A percentile compares a stretch with the other conserved stretches of the same genome.
These are phyloP conservation scores for Kodamaea kaohsiungensis DNA, from an alignment of 805 yeast genomes.

Conservation along the genomic window DNA sequence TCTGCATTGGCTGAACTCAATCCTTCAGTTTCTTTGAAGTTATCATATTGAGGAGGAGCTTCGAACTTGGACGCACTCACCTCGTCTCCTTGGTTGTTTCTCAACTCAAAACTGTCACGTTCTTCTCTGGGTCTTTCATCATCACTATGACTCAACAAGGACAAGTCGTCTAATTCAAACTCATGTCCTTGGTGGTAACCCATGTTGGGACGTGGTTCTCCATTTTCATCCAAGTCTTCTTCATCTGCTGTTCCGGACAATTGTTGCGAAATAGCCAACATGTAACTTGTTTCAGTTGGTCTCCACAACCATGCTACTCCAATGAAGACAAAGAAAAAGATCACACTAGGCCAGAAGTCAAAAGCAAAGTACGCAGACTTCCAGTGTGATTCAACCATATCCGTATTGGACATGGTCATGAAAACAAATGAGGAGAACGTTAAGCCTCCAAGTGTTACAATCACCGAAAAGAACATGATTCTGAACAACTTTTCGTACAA, in stretches of 20 bases:
- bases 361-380: constrained; percentile 82
- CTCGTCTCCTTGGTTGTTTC: constrained; percentile 16
- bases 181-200: constrained; percentile 42
- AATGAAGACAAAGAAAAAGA: constrained; percentile 80
- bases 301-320: constrained; percentile 93
- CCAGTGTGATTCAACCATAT: constrained; percentile 87
- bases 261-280: constrained; percentile 93
- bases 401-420: constrained; percentile 71
- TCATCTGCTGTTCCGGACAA: constrained; percentile 49
- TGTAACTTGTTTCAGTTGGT: constrained; percentile 92
- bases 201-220: constrained; percentile 21
- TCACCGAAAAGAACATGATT: constrained; percentile 69
- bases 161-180: constrained; percentile 59
- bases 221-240: constrained; percentile 70
- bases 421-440: constrained; percentile 67
- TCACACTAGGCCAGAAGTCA: constrained; percentile 94
- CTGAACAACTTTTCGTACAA: constrained; percentile 82
- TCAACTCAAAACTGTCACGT: constrained; percentile 42
- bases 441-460: constrained; percentile 70
- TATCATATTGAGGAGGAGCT: constrained; percentile 36
- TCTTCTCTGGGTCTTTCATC: constrained; percentile 27
- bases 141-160: constrained; percentile 52
- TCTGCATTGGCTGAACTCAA: constrained; percentile 4
- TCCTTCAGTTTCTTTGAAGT: constrained; percentile 14
- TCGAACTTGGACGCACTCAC: constrained; percentile 8